Evolutionary conservation across 1,139 yeast species (phyloP).

Genomic region (Saccharomyces hybrid): DNA sequence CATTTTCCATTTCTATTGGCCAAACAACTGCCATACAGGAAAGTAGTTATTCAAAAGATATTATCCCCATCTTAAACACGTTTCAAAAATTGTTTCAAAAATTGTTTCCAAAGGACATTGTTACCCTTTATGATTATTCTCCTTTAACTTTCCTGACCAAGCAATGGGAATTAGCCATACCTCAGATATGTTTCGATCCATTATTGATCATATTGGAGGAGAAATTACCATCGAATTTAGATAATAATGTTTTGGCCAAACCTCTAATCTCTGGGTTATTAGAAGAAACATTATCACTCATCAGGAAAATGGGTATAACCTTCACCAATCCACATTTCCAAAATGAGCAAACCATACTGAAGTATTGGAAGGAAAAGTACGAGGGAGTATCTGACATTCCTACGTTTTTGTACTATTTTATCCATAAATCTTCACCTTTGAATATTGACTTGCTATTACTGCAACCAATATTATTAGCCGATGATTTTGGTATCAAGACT

Average conservation of each 20-base stretch:
- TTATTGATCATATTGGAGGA: conserved; percentile 65
- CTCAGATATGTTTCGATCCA: conserved; percentile 71
- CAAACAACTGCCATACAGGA: neutral
- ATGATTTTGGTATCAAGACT: conserved; percentile 73
- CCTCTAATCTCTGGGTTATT: conserved; percentile 76
- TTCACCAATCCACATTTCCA: conserved; percentile 13
- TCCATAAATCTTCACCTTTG: conserved; percentile 28
- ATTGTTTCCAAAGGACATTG: conserved; percentile 33
- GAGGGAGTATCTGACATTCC: conserved; percentile 16
- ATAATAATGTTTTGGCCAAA: conserved; percentile 64
- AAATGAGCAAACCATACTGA: conserved; percentile 49
- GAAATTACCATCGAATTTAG: conserved; percentile 49
- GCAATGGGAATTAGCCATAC: conserved; percentile 81
- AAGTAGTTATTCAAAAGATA: neutral
- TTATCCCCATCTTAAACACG: conserved; percentile 6
- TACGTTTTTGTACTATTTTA: conserved; percentile 22
- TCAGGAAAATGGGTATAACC: conserved; percentile 67
- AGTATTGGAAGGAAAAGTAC: conserved; percentile 43
- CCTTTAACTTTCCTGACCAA: conserved; percentile 57
- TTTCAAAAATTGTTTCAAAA: conserved; percentile 25
- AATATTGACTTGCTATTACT: conserved; percentile 66
- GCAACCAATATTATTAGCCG: conserved; percentile 80
- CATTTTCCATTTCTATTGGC: neutral
- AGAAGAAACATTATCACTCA: conserved; percentile 61
- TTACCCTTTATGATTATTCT: conserved; percentile 29